Evolutionary conservation across 345 rosid species (phyloP).

Genomic region (Camelina hispida): DNA sequence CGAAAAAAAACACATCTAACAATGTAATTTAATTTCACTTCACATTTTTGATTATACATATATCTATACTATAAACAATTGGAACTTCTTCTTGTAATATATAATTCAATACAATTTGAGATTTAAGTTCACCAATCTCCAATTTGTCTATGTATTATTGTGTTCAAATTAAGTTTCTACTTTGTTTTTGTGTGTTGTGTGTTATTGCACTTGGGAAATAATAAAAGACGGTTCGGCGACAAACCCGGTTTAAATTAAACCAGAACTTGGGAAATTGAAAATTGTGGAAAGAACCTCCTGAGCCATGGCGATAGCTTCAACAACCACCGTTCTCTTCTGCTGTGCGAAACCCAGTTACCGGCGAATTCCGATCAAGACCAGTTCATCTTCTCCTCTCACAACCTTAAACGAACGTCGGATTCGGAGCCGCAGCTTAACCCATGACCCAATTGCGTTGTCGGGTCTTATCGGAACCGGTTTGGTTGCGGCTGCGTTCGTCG

Average conservation of each 20-base stretch:
- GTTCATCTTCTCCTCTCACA: conserved; percentile 11
- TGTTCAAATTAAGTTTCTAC: too few species aligned
- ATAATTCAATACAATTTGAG: not conserved
- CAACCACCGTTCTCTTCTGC: conserved; percentile 47
- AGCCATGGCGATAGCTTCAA: conserved; percentile 54
- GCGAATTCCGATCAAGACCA: conserved; percentile 31
- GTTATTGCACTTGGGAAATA: too few species aligned
- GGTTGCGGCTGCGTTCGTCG: conserved; percentile 47
- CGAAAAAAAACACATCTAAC: conserved; percentile 38
- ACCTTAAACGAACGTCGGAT: conserved; percentile 1
- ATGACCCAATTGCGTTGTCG: conserved; percentile 34
- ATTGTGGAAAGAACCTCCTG: not conserved
- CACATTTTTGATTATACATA: not conserved
- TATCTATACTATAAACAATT: too few species aligned
- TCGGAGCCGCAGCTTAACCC: conserved; percentile 19
- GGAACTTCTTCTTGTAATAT: not conserved
- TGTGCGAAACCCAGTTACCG: conserved; percentile 34
- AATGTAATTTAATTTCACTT: not conserved
- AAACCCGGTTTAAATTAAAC: conserved; percentile 37
- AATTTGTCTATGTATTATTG: not conserved
- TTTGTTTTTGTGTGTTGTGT: too few species aligned
- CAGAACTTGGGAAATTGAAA: conserved; percentile 17
- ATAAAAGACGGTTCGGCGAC: conserved; percentile 10
- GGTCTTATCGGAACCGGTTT: conserved; percentile 66
- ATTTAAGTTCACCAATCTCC: not conserved